Base-by-base conservation (phyloP, 352 stramenopile species). In the Globisporangium irregulare region DNA sequence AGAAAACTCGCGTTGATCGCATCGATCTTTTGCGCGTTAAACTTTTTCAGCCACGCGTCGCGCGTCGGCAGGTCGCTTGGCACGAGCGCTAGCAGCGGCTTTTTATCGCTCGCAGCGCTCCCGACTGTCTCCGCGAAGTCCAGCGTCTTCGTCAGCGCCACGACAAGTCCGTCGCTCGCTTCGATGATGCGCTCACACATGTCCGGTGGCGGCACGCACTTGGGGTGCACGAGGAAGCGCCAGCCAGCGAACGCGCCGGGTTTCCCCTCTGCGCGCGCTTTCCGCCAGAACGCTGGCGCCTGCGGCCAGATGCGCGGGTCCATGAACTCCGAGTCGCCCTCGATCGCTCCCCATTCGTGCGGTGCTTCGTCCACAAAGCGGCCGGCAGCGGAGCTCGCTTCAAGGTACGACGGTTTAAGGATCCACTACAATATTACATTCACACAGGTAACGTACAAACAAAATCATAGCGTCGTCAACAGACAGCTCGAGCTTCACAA, bases 181-280 rank as follows among this genome's bases (percentile, higher is more conserved):
- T 76, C 41, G 20, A 93, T 77, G 38, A 96, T 79, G 24, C 87
- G 86, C 67, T 91, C 80, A 38, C 89, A 96, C 87, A 96, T 95
- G 62, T 87, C 84, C 34, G 84, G 71, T 10, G 89, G 89, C 0
- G 89, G 89, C 2, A 90, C 73, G 46, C 81, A 82, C 61, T 93
- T 92, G 1, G 86, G 70, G 64, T 94, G 85, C 12, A 96, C 77
- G 38, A 93, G 79, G 68, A 95, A 89, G 14, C 74, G 71, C 86
- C 87, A 94, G 2, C 78, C 82, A 59, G 74, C 68, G 25, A 95
- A 89, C 18, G 84, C 84, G 15, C 89, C 83, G 25, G 85, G 70
- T 22, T 83, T 70, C 0, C 81, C 76, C 1, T 34, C 63, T 1
- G 79, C 73, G n/a, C 78, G 75, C 55, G 81, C 72, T 20, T 86